Evolutionary conservation across 768 basidiomycete species (phyloP), one percentile per base, ranked within the genome.

Genomic region (Collybia mongolica): DNA sequence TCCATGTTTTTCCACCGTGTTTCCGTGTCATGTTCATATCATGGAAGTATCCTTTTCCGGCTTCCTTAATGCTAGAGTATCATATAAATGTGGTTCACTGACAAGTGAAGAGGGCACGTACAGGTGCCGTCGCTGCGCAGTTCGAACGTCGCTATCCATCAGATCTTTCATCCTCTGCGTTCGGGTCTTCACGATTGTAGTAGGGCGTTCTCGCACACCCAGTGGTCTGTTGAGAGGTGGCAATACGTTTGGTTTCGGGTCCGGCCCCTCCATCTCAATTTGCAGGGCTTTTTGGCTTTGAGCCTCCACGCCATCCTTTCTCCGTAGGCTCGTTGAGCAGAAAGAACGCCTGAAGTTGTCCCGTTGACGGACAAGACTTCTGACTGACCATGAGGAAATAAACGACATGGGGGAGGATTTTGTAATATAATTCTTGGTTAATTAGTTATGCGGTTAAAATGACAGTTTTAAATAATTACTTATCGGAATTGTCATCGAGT

Each of bases 1-100:
- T 81, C 93, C 93, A 98, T 7, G 89, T 88, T 72, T 98, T 98
- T 14, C 96, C 96, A 14, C 93, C 94, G 58, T 93, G 82, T 38
- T 77, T 77, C 44, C 87, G 74, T 1, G 90, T 88, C 63, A 86
- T 83, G 59, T 90, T 89, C 49, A 76, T 54, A 64, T 98, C 96
- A 46, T 88, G 78, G 60, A 92, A 98, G 69, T 98, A 96, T 0
- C 93, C 93, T 61, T 86, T 88, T 11, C 82, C 79, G 0, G 77
- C 73, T 61, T 80, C 69, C 54, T 75, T 76, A n/a, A 78, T 72
- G 47, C 75, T 79, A 49, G 51, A 17, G 52, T 37, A 38, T 38
- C 14, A 24, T 37, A 41, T 40, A 17, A 46, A 23, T 44, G 48
- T 19, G 36, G 35, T 17, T 12, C 29, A 32, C 19, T 43, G 39